Evolutionary conservation across 2,329 filamentous ascomycete genomes (phyloP).

Genomic region (Nannizziopsis arthrosporioides): DNA sequence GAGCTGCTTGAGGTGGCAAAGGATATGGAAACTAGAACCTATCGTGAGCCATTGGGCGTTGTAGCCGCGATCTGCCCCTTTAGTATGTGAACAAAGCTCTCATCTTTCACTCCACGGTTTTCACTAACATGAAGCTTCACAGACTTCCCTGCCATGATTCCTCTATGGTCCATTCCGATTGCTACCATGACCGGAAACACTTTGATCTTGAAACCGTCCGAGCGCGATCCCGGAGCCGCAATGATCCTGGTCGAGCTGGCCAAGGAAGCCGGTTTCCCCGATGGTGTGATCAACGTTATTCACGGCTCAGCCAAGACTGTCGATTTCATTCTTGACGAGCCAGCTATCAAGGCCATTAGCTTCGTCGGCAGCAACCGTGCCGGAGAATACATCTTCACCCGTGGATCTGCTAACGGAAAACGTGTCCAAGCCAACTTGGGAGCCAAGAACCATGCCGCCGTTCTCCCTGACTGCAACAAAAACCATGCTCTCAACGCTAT

Average conservation of each 20-base stretch:
- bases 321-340: slow-evolving; percentile 58
- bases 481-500: slow-evolving; percentile 56
- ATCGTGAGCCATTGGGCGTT: slow-evolving; percentile 53
- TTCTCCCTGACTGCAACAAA: slow-evolving; percentile 58
- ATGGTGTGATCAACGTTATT: slow-evolving; percentile 55
- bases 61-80: slow-evolving; percentile 35
- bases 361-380: slow-evolving; percentile 59
- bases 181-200: slow-evolving; percentile 55
- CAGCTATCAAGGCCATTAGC: slow-evolving; percentile 56
- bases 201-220: slow-evolving; percentile 53
- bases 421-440: slow-evolving; percentile 58
- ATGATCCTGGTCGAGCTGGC: slow-evolving; percentile 56
- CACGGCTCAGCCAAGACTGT: slow-evolving; percentile 54
- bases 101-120: neutral
- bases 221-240: slow-evolving; percentile 52
- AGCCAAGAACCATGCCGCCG: slow-evolving; percentile 58
- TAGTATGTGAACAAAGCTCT: slow-evolving; percentile 11
- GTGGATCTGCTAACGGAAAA: slow-evolving; percentile 58
- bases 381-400: slow-evolving; percentile 56
- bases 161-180: slow-evolving; percentile 55
- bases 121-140: neutral
- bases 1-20: slow-evolving; percentile 57
- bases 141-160: slow-evolving; percentile 62
- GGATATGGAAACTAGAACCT: slow-evolving; percentile 58
- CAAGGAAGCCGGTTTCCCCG: slow-evolving; percentile 52